A percentile compares a stretch with the other conserved stretches of the same genome.
Evolutionary conservation across 1,284 basidiomycete genomes (phyloP).

Genomic region (Neonothopanus nambi): DNA sequence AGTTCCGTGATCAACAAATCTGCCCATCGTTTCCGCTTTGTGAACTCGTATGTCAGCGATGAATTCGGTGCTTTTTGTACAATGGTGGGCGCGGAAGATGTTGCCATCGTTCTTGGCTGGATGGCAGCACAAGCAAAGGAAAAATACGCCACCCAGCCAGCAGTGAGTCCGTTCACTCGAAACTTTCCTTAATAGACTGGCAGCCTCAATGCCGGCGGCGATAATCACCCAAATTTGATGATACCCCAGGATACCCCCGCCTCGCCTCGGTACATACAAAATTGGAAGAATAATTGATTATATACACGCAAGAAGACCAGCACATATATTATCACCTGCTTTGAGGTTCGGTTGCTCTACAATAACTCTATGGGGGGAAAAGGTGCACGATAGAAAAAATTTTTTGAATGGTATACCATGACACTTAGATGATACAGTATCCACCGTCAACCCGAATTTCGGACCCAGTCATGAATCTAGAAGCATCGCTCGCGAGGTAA

Average conservation of each 20-base stretch:
- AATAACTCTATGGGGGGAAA: slow-evolving; percentile 6
- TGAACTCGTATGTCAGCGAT: slow-evolving; percentile 66
- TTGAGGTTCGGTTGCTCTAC: slow-evolving; percentile 1
- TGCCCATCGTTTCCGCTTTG: slow-evolving; percentile 83
- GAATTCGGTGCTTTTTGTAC: not conserved
- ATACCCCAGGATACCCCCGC: no score
- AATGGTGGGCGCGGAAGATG: not conserved
- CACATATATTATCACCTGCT: no score
- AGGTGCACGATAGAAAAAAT: not conserved
- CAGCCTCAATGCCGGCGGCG: no score
- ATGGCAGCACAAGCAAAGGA: not conserved
- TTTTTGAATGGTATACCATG: not conserved
- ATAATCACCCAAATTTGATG: no score
- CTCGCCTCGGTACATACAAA: no score
- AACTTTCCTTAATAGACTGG: no score
- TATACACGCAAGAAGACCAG: slow-evolving; percentile 1
- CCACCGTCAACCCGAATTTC: slow-evolving; percentile 88
- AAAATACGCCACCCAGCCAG: not conserved
- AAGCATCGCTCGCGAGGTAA: slow-evolving; percentile 84
- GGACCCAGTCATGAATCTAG: slow-evolving; percentile 82
- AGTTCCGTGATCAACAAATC: slow-evolving; percentile 80
- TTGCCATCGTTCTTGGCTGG: not conserved
- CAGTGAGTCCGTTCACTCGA: no score
- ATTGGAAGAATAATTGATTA: not conserved
- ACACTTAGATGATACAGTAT: slow-evolving; percentile 68